Evolutionary conservation across 2,329 filamentous ascomycete species (phyloP).

Genomic region (Aureobasidium namibiae): DNA sequence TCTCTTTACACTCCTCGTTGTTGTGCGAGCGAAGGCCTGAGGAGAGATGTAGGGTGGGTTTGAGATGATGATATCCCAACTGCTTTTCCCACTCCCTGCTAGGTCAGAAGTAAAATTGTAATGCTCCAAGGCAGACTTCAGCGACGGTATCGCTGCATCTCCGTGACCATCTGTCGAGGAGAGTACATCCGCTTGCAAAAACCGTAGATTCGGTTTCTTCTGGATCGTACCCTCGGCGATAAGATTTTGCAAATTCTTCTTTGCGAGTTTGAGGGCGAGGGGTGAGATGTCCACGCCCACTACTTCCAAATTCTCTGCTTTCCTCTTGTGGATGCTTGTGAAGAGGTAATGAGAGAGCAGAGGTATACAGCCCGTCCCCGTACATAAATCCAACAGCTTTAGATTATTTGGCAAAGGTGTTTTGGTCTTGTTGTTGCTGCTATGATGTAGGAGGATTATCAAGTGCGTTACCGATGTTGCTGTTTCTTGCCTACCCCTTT

Average conservation of each 20-base stretch:
- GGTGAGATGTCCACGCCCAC: conserved; percentile 66
- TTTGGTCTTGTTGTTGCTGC: too few species aligned
- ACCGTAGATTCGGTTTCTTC: conserved; percentile 15
- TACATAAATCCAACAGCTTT: conserved; percentile 75
- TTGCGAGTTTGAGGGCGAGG: conserved; percentile 56
- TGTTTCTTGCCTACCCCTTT: conserved; percentile 36
- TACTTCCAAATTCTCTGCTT: conserved; percentile 37
- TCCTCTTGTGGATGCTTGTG: conserved; percentile 19
- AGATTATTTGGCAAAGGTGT: conserved; percentile 29
- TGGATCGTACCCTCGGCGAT: neutral
- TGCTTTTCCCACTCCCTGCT: too few species aligned
- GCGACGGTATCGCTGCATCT: too few species aligned
- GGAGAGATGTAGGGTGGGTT: conserved; percentile 89
- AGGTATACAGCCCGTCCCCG: conserved; percentile 83
- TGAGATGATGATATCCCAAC: conserved; percentile 59
- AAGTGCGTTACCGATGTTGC: conserved; percentile 33
- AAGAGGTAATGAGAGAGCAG: conserved; percentile 63
- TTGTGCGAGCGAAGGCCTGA: conserved; percentile 52
- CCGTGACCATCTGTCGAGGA: too few species aligned
- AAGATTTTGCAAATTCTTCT: conserved; percentile 43
- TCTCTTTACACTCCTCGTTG: conserved; percentile 64
- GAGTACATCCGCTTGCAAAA: conserved; percentile 30
- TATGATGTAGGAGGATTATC: conserved; percentile 21
- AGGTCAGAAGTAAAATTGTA: too few species aligned
- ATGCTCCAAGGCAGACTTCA: neutral